Evolutionary conservation across 441 rosid species (phyloP), one percentile per base, ranked within the genome.

Genomic region (Brassica hybrid): DNA sequence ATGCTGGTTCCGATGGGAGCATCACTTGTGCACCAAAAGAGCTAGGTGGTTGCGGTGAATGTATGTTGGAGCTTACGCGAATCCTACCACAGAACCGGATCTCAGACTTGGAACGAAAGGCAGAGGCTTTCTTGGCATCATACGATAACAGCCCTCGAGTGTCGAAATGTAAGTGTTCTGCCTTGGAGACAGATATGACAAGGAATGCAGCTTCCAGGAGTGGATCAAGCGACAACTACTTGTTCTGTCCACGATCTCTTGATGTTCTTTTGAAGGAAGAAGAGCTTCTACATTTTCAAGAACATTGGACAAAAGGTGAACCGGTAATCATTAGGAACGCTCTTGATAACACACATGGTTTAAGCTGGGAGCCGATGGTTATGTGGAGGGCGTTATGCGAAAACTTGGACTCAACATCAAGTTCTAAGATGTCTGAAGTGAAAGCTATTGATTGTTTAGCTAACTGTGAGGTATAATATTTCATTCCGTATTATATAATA

Each of bases 281-380:
- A 56, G 85, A 75, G 36, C 82, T 90, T 81, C 23, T 38, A 13
- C 65, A 69, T 74, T 94, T 94, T 76, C 93, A 83, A 83, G 82
- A 77, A 57, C 92, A 84, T 71, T 92, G 97, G 97, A 72, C 73
- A 63, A 92, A 85, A 75, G 97, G 98, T 13, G 93, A 94, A 79
- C 98, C 96, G 0, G 85, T 94, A 45, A 88, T 91, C 1, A 92
- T 89, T 60, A 80, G 75, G 43, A 82, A 89, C 75, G 86, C 86
- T 69, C 91, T 92, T 66, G 84, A 83, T 70, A 72, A 62, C 62
- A 75, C 86, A 21, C 66, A 88, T 59, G 91, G 84, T 78, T 83
- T 94, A 78, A 92, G 97, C 84, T 94, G 98, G 98, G 97, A 94
- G 65, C 98, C 97, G 14, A 88, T 80, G 96, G 98, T 94, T 56